These are phyloP conservation scores for Symbiodinium natans DNA, from an alignment of 73 alveolate species.

Conservation along the genomic window DNA sequence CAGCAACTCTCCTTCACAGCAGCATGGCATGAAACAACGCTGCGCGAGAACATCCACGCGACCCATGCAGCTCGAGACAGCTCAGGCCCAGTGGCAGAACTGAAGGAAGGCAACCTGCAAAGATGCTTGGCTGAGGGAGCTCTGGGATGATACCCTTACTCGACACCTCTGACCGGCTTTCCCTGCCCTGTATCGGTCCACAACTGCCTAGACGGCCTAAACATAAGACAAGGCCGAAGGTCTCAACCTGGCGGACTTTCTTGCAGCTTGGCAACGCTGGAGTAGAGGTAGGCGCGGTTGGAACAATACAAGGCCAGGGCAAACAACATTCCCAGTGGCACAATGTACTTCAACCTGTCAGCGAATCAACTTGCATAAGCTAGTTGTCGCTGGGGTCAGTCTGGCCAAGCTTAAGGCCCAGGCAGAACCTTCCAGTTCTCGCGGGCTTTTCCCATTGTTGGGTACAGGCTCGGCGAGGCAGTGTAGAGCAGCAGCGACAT, in stretches of 20 bases:
- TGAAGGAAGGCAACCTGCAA: conserved; percentile 55
- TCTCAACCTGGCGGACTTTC: too few species aligned
- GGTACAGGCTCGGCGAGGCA: conserved; percentile 49
- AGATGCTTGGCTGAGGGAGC: background rate
- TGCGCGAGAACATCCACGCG: too few species aligned
- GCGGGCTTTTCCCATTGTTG: conserved; percentile 51
- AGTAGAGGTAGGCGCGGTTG: conserved; percentile 57
- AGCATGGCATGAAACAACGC: too few species aligned
- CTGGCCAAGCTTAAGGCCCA: background rate
- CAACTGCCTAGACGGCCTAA: too few species aligned
- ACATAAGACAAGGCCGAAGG: too few species aligned
- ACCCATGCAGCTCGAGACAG: too few species aligned
- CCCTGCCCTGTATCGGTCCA: too few species aligned
- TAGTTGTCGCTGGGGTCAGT: background rate
- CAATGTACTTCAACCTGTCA: conserved; percentile 12
- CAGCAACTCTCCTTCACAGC: too few species aligned
- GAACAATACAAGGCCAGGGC: conserved; percentile 64
- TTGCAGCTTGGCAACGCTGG: conserved; percentile 14
- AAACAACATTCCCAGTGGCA: conserved; percentile 75
- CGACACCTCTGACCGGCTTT: background rate
- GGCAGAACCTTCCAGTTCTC: conserved; percentile 36
- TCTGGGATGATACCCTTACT: background rate
- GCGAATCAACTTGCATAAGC: background rate
- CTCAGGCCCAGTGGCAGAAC: conserved; percentile 28
- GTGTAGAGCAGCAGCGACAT: conserved; percentile 58